A percentile compares a stretch with the other conserved stretches of the same genome.
phyloP scores from a whole-genome alignment of 768 basidiomycete species.

The Tephrocybe rancida region DNA sequence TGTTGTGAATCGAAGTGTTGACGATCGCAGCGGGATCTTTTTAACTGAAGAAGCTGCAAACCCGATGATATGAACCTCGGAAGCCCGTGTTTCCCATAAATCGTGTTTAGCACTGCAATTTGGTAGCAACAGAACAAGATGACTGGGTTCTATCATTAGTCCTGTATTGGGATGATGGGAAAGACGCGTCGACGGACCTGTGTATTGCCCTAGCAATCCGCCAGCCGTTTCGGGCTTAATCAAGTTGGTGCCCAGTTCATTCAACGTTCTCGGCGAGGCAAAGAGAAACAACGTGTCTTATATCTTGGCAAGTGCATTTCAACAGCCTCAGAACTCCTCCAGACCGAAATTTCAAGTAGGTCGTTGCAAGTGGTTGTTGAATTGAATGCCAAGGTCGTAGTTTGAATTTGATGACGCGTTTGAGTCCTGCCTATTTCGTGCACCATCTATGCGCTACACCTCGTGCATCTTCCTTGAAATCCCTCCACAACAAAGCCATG shows the following conservation, averaged over 20 bases:
- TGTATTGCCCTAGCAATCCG: slow-evolving; percentile 73
- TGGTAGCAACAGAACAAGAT: too few species aligned
- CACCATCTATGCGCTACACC: too few species aligned
- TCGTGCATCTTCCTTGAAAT: too few species aligned
- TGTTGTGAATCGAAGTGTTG: slow-evolving; percentile 78
- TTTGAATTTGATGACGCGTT: too few species aligned
- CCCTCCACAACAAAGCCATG: too few species aligned
- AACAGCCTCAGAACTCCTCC: slow-evolving; percentile 39
- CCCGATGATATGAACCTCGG: slow-evolving; percentile 86
- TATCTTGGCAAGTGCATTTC: slow-evolving; percentile 61
- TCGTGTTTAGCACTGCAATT: too few species aligned
- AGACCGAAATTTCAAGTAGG: slow-evolving; percentile 19
- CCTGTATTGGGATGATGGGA: too few species aligned
- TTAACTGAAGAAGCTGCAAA: slow-evolving; percentile 73
- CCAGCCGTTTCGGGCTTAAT: slow-evolving; percentile 53
- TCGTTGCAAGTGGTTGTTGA: too few species aligned
- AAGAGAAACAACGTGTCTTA: slow-evolving; percentile 87
- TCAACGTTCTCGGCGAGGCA: slow-evolving; percentile 91
- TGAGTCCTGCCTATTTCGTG: too few species aligned
- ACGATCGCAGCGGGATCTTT: slow-evolving; percentile 78
- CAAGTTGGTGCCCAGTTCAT: slow-evolving; percentile 64
- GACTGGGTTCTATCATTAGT: too few species aligned
- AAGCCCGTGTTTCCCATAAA: too few species aligned
- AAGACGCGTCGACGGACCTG: slow-evolving; percentile 30
- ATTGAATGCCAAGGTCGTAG: too few species aligned